Conservation (phyloP, 371 early-diverging fungal genomes). For the Lichtheimia hyalospora region DNA sequence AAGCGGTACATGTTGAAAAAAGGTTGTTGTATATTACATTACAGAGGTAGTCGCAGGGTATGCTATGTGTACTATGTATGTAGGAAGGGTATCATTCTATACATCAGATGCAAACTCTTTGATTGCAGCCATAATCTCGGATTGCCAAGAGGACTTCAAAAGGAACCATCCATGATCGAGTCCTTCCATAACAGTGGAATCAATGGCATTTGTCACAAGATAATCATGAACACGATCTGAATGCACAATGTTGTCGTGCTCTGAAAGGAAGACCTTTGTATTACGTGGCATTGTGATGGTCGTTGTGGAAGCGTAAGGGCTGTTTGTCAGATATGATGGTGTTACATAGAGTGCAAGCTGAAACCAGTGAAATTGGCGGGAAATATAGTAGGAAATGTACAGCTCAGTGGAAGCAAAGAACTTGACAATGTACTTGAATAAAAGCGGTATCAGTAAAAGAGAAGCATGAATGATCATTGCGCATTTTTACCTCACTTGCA, state of each 20-base stretch:
- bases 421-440: conserved; percentile 48
- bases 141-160: conserved; percentile 37
- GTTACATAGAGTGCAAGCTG: conserved; percentile 52
- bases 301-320: conserved; percentile 4
- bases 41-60: no score
- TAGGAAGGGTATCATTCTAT: no score
- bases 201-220: conserved; percentile 38
- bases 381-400: conserved; percentile 64
- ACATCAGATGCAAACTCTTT: conserved; percentile 3
- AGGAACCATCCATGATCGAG: conserved; percentile 58
- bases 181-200: conserved; percentile 44
- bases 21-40: no score
- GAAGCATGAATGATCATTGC: not conserved
- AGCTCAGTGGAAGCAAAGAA: conserved; percentile 70
- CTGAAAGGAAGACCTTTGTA: conserved; percentile 44
- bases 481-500: conserved; percentile 50
- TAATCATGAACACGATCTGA: conserved; percentile 44
- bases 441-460: not conserved
- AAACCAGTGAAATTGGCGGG: conserved; percentile 68
- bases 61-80: no score
- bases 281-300: conserved; percentile 24
- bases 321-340: conserved; percentile 18
- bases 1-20: no score
- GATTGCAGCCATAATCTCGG: conserved; percentile 29
- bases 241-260: conserved; percentile 50